Conservation (phyloP, 208 protist genomes). For the Leptomonas seymouri region DNA sequence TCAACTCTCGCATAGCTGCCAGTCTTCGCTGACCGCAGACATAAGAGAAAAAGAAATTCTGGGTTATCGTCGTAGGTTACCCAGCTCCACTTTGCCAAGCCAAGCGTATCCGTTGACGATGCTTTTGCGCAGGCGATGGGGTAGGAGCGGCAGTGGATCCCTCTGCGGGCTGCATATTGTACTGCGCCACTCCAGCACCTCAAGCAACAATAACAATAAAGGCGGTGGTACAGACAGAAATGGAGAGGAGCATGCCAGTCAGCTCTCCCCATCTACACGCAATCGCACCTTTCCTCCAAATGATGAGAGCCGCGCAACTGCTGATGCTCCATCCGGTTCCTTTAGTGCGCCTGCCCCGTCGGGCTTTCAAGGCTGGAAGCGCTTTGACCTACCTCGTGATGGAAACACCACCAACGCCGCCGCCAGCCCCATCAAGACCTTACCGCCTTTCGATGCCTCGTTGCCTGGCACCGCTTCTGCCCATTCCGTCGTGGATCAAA, state of each 20-base stretch:
- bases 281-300: no score
- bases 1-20: no score
- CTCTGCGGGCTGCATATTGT: not conserved
- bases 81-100: not conserved
- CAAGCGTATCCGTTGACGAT: not conserved
- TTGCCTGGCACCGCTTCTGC: no score
- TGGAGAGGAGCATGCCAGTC: not conserved
- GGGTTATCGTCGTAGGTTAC: not conserved
- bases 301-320: not conserved
- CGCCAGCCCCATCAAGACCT: not conserved
- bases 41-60: no score
- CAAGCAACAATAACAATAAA: conserved; percentile 5
- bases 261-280: not conserved
- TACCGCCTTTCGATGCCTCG: not conserved
- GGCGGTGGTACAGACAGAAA: not conserved
- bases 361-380: conserved; percentile 30
- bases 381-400: conserved; percentile 2
- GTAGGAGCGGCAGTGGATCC: not conserved
- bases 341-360: not conserved
- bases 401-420: not conserved
- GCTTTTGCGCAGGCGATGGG: conserved; percentile 9
- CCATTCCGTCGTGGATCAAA: conserved; percentile 6
- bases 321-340: not conserved
- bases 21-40: no score
- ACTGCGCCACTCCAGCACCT: conserved; percentile 4